Evolutionary conservation across 2,329 filamentous ascomycete species (phyloP), one percentile per base, ranked within the genome.

Genomic region (Fusarium pseudonygamai): DNA sequence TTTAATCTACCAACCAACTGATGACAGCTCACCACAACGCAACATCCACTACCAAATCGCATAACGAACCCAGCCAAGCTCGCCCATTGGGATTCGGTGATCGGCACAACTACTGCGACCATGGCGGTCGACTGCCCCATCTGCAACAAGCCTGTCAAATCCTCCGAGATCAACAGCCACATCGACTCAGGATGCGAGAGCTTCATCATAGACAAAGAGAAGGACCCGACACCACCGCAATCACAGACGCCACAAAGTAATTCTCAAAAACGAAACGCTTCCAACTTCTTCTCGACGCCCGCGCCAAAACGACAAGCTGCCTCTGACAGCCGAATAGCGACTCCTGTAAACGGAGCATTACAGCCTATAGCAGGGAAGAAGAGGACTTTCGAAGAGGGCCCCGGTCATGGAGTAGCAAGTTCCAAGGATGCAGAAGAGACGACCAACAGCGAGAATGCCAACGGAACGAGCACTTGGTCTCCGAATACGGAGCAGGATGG

Each of bases 91-190:
- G 46, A 40, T 47, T 57, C 50, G 53, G 55, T 45, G 40, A 74
- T 65, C 43, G 63, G 46, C 36, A 42, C 30, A 40, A 28, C 9
- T 34, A 43, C 49, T 34, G 26, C 67, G 42, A 67, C 58, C 67
- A 83, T 83, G 81, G 78, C 81, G 79, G 93, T 97, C 75, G 88
- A 90, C 77, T 97, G 95, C 80, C 95, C 95, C 22, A 93, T 95
- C 74, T 97, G 95, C 85, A 87, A 89, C 79, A 92, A 93, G 77
- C 85, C 87, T 63, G 93, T 96, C 77, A 92, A 89, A 73, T 84
- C 92, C 74, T 84, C 85, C 78, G 89, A 92, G 75, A 98, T 98
- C 86, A 98, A 98, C 83, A 87, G 88, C 75, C 96, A 98, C 82
- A 90, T 98, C 79, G 96, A 98, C 84, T 96, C 94, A 36, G 89